A percentile compares a stretch with the other conserved stretches of the same genome.
These are phyloP conservation scores for Catharanthus roseus DNA, from an alignment of 257 asterid genomes.

Conservation along the genomic window DNA sequence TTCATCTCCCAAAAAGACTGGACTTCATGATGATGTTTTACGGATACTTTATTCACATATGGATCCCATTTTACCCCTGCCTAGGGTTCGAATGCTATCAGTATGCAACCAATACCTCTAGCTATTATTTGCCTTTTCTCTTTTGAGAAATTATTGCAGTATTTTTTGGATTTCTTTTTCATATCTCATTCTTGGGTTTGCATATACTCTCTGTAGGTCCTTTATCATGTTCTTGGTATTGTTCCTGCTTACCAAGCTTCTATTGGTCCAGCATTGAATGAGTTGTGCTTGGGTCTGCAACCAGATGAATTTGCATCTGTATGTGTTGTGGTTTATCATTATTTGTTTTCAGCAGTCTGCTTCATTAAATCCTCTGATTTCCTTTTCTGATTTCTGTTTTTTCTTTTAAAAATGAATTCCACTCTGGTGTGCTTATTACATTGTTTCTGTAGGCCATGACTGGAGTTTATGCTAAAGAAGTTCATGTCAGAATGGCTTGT, in stretches of 20 bases:
- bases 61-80: constrained; percentile 91
- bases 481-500: constrained; percentile 93
- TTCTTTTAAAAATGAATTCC: no score
- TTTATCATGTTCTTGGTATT: constrained; percentile 91
- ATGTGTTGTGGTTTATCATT: constrained; percentile 30
- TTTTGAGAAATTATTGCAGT: background rate
- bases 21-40: constrained; percentile 85
- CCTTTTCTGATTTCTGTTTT: background rate
- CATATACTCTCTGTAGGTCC: constrained; percentile 56
- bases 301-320: constrained; percentile 96
- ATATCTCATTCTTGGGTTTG: background rate
- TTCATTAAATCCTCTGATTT: constrained; percentile 10
- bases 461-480: constrained; percentile 91
- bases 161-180: background rate
- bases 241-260: constrained; percentile 86
- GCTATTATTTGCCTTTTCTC: background rate
- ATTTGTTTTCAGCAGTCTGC: constrained; percentile 18
- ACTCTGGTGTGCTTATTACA: constrained; percentile 14
- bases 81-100: constrained; percentile 90
- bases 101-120: constrained; percentile 36
- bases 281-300: constrained; percentile 86
- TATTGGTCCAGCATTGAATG: constrained; percentile 80
- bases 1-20: constrained; percentile 77
- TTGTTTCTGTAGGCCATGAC: constrained; percentile 59
- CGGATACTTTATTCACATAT: constrained; percentile 84